Evolutionary conservation across 192 early-diverging fungal species (phyloP).

Genomic region (Chytriomyces hyalinus): DNA sequence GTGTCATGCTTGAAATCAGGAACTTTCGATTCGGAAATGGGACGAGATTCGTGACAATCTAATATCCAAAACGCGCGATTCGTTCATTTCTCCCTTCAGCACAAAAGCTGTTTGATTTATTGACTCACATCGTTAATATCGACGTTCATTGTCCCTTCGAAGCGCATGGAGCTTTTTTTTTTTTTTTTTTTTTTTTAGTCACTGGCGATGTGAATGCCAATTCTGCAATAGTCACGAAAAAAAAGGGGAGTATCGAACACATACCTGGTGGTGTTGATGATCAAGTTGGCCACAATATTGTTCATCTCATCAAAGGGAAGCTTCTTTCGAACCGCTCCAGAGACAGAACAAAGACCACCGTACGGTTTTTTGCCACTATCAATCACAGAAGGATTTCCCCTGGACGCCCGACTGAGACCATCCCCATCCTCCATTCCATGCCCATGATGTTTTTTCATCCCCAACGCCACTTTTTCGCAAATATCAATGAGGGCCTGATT

Average conservation of each 20-base stretch:
- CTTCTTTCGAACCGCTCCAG: constrained; percentile 21
- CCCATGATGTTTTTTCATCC: background rate
- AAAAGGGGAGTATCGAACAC: background rate
- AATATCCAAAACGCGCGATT: too few species aligned
- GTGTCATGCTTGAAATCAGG: constrained; percentile 62
- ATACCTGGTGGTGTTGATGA: constrained; percentile 65
- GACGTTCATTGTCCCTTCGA: constrained; percentile 64
- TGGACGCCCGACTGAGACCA: background rate
- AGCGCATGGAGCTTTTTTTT: constrained; percentile 51
- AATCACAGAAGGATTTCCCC: constrained; percentile 4
- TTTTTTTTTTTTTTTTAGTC: too few species aligned
- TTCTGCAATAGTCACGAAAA: background rate
- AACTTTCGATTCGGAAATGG: constrained; percentile 66
- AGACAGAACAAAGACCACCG: constrained; percentile 37
- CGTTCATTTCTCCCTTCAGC: too few species aligned
- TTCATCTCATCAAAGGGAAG: constrained; percentile 61
- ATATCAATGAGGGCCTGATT: constrained; percentile 62
- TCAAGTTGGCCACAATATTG: constrained; percentile 63
- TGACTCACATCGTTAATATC: constrained; percentile 59
- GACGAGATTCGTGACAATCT: constrained; percentile 64
- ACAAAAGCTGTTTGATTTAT: too few species aligned
- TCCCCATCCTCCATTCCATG: background rate
- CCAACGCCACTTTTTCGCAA: constrained; percentile 36
- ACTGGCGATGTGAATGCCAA: constrained; percentile 35
- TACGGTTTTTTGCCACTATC: constrained; percentile 37